Conservation (phyloP, 2,329 filamentous ascomycete genomes). For the Stylonectria norvegica region DNA sequence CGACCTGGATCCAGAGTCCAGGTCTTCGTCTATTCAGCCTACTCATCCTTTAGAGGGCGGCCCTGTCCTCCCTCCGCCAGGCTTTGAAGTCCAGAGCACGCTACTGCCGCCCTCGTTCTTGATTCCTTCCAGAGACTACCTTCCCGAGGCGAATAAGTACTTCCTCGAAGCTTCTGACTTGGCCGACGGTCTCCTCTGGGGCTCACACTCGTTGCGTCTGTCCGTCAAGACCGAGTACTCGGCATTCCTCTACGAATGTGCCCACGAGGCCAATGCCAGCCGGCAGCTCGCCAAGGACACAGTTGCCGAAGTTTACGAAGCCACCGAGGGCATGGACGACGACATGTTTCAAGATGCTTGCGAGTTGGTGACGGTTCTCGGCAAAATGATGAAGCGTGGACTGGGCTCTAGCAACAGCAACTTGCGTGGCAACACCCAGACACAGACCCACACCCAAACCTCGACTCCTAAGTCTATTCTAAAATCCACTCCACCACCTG, state of each 20-base stretch:
- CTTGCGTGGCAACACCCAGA: not conserved
- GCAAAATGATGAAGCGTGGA: conserved; percentile 83
- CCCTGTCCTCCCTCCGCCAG: conserved; percentile 55
- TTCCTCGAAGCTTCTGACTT: conserved; percentile 75
- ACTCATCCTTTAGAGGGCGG: conserved; percentile 54
- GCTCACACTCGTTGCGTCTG: conserved; percentile 83
- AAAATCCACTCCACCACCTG: conserved; percentile 28
- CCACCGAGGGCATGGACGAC: conserved; percentile 88
- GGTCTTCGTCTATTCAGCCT: conserved; percentile 45
- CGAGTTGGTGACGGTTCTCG: conserved; percentile 79
- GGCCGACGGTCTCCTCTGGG: conserved; percentile 73
- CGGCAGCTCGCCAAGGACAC: conserved; percentile 75
- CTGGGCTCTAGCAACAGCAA: conserved; percentile 39
- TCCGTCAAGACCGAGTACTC: conserved; percentile 90
- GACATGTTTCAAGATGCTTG: conserved; percentile 93
- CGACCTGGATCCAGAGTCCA: conserved; percentile 39
- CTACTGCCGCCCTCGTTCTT: conserved; percentile 66
- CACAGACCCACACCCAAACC: conserved; percentile 31
- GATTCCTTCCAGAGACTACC: conserved; percentile 74
- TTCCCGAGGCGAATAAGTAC: conserved; percentile 74
- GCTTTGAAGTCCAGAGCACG: conserved; percentile 43
- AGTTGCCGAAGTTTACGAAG: conserved; percentile 87
- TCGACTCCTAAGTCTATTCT: conserved; percentile 26
- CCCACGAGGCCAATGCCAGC: conserved; percentile 75
- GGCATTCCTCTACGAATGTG: conserved; percentile 90